Percentiles rank a stretch among this genome's conserved stretches.
Conservation (phyloP, 2,329 filamentous ascomycete species). For the Fusarium neocosmosporiellum region DNA sequence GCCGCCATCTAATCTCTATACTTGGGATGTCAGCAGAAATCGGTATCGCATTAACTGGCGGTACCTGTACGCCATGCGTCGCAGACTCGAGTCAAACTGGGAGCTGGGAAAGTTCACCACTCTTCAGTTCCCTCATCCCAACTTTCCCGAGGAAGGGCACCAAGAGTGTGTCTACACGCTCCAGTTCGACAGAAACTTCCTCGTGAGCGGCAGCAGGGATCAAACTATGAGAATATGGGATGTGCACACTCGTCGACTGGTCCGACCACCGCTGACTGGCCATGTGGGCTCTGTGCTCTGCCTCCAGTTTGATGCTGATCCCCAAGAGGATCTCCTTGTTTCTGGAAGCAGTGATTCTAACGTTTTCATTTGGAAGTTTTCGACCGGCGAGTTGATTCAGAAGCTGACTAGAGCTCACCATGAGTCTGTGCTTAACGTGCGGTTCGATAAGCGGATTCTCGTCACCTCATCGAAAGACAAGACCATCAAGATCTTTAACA, state of each 20-base stretch:
- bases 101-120: conserved; percentile 82
- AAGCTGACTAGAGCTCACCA: conserved; percentile 80
- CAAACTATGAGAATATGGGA: conserved; percentile 91
- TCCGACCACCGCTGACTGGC: conserved; percentile 77
- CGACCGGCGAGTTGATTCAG: conserved; percentile 85
- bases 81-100: conserved; percentile 91
- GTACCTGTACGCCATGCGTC: conserved; percentile 89
- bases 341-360: conserved; percentile 94
- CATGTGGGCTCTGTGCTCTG: conserved; percentile 92
- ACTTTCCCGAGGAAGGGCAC: conserved; percentile 84
- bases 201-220: conserved; percentile 95
- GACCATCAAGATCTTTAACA: conserved; percentile 96
- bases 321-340: conserved; percentile 90
- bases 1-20: conserved; percentile 61
- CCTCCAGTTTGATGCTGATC: conserved; percentile 91
- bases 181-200: conserved; percentile 84
- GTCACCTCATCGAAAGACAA: conserved; percentile 99
- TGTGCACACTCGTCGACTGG: conserved; percentile 81
- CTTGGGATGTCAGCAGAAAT: conserved; percentile 60
- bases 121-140: conserved; percentile 90
- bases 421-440: conserved; percentile 93
- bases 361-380: conserved; percentile 93
- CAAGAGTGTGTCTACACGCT: conserved; percentile 94
- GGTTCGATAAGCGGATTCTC: conserved; percentile 90
- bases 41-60: conserved; percentile 86